Evolutionary conservation across 108 stramenopile species (phyloP).

Genomic region (Phaeodactylum tricornutum): DNA sequence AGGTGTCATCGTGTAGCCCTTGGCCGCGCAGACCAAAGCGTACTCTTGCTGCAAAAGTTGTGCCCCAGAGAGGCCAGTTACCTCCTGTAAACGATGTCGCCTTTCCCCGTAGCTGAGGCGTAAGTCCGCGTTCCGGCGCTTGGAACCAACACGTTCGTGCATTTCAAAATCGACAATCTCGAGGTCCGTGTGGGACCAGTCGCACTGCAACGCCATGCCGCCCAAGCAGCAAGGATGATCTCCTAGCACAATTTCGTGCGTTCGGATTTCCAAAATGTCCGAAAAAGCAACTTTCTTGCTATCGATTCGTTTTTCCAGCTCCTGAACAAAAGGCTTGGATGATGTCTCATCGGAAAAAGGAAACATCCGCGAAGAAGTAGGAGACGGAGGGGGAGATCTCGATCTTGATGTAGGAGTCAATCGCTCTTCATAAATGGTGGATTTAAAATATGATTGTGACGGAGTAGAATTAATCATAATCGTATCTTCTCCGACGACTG

Average conservation of each 20-base stretch:
- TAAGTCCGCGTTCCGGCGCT: background rate
- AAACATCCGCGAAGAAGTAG: too few relatives aligned
- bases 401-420: too few relatives aligned
- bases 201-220: background rate
- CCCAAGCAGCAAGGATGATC: constrained; percentile 2
- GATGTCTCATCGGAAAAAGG: too few relatives aligned
- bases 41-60: background rate
- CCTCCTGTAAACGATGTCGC: background rate
- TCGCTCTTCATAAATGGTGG: too few relatives aligned
- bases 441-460: too few relatives aligned
- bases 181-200: background rate
- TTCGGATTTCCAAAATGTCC: background rate
- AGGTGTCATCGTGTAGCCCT: too few relatives aligned
- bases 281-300: too few relatives aligned
- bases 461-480: too few relatives aligned
- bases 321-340: too few relatives aligned
- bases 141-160: background rate
- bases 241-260: constrained; percentile 1
- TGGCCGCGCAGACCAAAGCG: background rate
- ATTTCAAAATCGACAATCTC: background rate
- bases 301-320: too few relatives aligned
- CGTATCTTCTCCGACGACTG: too few relatives aligned
- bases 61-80: constrained; percentile 1
- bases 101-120: background rate
- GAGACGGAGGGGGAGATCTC: too few relatives aligned